These are phyloP conservation scores for Vararia minispora DNA, from an alignment of 768 basidiomycete genomes.

Conservation along the genomic window DNA sequence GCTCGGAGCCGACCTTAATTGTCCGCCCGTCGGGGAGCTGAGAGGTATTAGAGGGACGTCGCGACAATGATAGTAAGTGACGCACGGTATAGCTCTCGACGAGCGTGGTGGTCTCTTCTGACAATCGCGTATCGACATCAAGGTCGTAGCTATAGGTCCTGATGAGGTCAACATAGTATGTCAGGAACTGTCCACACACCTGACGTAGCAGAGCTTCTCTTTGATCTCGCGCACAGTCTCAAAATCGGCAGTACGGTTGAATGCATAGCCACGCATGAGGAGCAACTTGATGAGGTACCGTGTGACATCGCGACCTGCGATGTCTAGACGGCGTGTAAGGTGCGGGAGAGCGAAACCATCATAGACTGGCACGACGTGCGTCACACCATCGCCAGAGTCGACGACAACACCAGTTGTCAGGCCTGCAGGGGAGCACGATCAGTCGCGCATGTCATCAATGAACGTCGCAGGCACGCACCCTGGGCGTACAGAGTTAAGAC, in stretches of 20 bases:
- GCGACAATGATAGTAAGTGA: neutral
- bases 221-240: constrained; percentile 99
- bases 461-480: constrained; percentile 44
- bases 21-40: constrained; percentile 68
- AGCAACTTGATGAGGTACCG: constrained; percentile 98
- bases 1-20: constrained; percentile 97
- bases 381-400: constrained; percentile 98
- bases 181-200: constrained; percentile 33
- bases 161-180: neutral
- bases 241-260: constrained; percentile 98
- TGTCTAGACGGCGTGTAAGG: constrained; percentile 87
- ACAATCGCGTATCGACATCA: constrained; percentile 84
- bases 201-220: constrained; percentile 97
- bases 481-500: constrained; percentile 97
- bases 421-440: constrained; percentile 38
- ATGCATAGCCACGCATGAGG: constrained; percentile 99
- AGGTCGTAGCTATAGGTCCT: constrained; percentile 69
- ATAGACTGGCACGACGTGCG: constrained; percentile 98
- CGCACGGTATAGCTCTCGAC: constrained; percentile 93
- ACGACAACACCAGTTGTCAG: constrained; percentile 97
- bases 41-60: neutral
- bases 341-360: constrained; percentile 95
- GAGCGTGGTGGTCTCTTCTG: constrained; percentile 93
- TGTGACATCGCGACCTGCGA: constrained; percentile 97
- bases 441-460: constrained; percentile 1